These are phyloP conservation scores for Scenedesmus sp. DNA, from an alignment of 163 green algal species.

Conservation along the genomic window DNA sequence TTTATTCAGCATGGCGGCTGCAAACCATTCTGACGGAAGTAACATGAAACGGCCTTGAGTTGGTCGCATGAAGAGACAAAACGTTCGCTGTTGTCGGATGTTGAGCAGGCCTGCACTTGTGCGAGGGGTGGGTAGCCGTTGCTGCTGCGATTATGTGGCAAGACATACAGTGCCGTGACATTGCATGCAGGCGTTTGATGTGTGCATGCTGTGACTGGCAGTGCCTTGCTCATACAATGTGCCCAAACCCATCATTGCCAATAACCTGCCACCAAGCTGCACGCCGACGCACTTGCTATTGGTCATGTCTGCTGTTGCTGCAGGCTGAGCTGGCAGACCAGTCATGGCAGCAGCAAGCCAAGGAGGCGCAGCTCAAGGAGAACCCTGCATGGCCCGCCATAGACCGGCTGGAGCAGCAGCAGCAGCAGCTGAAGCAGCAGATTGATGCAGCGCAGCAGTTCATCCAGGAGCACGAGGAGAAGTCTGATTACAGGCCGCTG, in stretches of 20 bases:
- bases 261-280: not conserved
- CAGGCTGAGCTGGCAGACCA: conserved; percentile 40
- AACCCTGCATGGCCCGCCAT: conserved; percentile 43
- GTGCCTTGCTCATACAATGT: not conserved
- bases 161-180: too few species aligned
- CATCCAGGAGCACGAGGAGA: conserved; percentile 29
- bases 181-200: not conserved
- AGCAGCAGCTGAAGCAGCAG: conserved; percentile 30
- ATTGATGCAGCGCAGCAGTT: conserved; percentile 22
- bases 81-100: too few species aligned
- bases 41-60: too few species aligned
- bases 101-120: too few species aligned
- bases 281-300: not conserved
- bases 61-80: too few species aligned
- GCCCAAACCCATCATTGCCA: not conserved
- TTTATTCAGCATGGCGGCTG: too few species aligned
- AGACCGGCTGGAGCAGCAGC: conserved; percentile 40
- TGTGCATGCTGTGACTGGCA: not conserved
- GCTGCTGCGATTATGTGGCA: too few species aligned
- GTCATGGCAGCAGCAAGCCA: conserved; percentile 41
- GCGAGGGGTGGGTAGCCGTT: too few species aligned
- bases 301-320: not conserved
- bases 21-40: too few species aligned
- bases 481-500: conserved; percentile 4
- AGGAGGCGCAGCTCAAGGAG: conserved; percentile 47